Evolutionary conservation across 192 early-diverging fungal species (phyloP).

Genomic region (Umbelopsis sp.): DNA sequence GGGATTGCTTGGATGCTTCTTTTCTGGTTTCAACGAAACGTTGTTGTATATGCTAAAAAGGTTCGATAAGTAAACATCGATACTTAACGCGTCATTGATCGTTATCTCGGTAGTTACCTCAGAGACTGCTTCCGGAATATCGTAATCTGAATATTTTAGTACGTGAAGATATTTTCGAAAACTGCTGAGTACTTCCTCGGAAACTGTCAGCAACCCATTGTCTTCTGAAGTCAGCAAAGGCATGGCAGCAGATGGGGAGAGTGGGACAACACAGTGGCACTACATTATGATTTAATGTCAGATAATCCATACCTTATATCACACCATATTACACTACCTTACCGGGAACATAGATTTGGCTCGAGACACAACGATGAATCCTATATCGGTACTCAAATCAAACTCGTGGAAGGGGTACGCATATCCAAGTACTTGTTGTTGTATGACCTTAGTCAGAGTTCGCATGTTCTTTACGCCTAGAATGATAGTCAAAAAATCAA

Average conservation of each 20-base stretch:
- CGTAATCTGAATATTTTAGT: slow-evolving; percentile 54
- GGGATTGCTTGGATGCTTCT: slow-evolving; percentile 16
- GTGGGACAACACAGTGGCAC: slow-evolving; percentile 28
- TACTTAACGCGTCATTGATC: too few relatives aligned
- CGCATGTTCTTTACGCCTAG: slow-evolving; percentile 71
- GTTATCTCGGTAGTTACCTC: slow-evolving; percentile 33
- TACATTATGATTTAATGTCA: background rate
- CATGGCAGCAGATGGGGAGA: background rate
- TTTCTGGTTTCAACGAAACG: slow-evolving; percentile 42
- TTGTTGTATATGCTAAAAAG: slow-evolving; percentile 42
- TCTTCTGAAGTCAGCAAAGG: slow-evolving; percentile 23
- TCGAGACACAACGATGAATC: slow-evolving; percentile 62
- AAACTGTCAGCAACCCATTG: slow-evolving; percentile 32
- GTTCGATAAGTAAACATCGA: background rate
- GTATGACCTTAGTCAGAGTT: slow-evolving; percentile 59
- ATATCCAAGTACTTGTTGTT: slow-evolving; percentile 65
- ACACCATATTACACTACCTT: slow-evolving; percentile 15
- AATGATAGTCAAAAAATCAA: background rate
- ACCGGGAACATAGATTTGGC: slow-evolving; percentile 73
- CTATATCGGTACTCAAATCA: slow-evolving; percentile 68
- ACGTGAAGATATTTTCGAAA: slow-evolving; percentile 63
- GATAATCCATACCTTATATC: background rate
- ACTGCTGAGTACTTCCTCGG: slow-evolving; percentile 46
- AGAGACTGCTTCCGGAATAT: slow-evolving; percentile 62
- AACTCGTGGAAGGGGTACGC: slow-evolving; percentile 72